phyloP scores from a whole-genome alignment of 345 rosid genomes.

The Angophora floribunda region DNA sequence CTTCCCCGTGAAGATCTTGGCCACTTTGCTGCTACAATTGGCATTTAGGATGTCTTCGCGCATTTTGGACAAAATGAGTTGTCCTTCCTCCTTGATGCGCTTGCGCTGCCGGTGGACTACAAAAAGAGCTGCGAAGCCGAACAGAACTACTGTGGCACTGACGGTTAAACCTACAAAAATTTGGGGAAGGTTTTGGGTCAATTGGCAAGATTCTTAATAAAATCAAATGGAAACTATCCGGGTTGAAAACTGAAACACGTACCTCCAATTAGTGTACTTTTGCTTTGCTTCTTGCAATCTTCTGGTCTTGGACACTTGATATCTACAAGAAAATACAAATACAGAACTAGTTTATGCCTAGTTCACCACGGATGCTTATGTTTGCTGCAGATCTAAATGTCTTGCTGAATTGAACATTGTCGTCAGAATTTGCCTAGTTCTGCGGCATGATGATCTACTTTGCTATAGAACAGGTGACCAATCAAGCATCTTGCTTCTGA shows the following conservation, averaged over 20 bases:
- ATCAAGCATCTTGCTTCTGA: not conserved
- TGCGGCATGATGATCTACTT: not conserved
- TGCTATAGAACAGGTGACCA: not conserved
- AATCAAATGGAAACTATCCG: not conserved
- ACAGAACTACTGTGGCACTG: slow-evolving; percentile 14
- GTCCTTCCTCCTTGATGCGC: slow-evolving; percentile 13
- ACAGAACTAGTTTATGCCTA: not conserved
- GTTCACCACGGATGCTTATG: not conserved
- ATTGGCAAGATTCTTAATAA: not conserved
- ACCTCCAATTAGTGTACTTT: slow-evolving; percentile 30
- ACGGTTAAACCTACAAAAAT: slow-evolving; percentile 20
- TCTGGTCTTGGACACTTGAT: slow-evolving; percentile 33
- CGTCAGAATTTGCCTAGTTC: not conserved
- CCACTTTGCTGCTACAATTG: slow-evolving; percentile 28
- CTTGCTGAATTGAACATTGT: not conserved
- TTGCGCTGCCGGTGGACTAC: slow-evolving; percentile 12
- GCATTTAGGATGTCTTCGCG: slow-evolving; percentile 43
- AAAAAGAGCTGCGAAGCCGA: slow-evolving; percentile 6
- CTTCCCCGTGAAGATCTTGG: slow-evolving; percentile 41
- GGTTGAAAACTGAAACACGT: not conserved
- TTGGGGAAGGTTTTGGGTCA: not conserved
- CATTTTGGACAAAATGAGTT: slow-evolving; percentile 30
- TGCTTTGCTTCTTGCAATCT: slow-evolving; percentile 40
- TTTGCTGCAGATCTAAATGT: not conserved
- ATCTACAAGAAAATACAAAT: slow-evolving; percentile 12